Evolutionary conservation across 1,139 yeast genomes (phyloP), one percentile per base, ranked within the genome.

Genomic region (Williopsis jadinii): DNA sequence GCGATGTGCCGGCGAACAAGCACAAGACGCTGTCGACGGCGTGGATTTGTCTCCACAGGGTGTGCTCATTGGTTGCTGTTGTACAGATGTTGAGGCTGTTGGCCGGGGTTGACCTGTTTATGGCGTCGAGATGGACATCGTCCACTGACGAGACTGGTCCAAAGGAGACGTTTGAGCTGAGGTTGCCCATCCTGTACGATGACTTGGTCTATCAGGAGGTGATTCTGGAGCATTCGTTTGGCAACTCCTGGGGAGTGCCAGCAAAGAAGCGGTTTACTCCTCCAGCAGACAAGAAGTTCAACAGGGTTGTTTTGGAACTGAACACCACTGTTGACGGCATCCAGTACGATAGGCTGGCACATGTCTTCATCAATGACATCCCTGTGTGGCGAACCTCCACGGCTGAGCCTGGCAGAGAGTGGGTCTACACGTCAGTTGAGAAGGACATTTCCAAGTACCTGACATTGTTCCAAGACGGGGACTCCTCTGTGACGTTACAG

Each of bases 301-400:
- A 80, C 51, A 75, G 74, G 48, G 86, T 84, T 12, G 72, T 77
- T 0, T 62, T 84, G 37, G 70, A 77, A 5, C 63, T 86, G 38
- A 70, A 75, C 38, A 79, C 84, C 3, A 62, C 74, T 8, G 78
- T 78, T 5, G 67, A 63, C 36, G 92, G 94, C 10, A 72, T 76
- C 11, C 95, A 86, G 59, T 85, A 75, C 53, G 95, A 86, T 58
- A 68, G 95, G 44, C 66, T 86, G 52, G 84, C 82, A 11, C 86
- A 84, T 54, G 60, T 86, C 27, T 82, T 73, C 53, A 59, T 86
- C 27, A 74, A 75, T 41, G 85, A 80, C 24, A 70, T 73, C 12
- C 85, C 84, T 51, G 62, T 86, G 30, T 86, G 95, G 95, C 71
- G 95, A 59, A 80, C 94, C 0, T 80, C 92, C 3, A 86, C 95